phyloP scores from a whole-genome alignment of 2,329 filamentous ascomycete species.

The Sporothrix luriei region DNA sequence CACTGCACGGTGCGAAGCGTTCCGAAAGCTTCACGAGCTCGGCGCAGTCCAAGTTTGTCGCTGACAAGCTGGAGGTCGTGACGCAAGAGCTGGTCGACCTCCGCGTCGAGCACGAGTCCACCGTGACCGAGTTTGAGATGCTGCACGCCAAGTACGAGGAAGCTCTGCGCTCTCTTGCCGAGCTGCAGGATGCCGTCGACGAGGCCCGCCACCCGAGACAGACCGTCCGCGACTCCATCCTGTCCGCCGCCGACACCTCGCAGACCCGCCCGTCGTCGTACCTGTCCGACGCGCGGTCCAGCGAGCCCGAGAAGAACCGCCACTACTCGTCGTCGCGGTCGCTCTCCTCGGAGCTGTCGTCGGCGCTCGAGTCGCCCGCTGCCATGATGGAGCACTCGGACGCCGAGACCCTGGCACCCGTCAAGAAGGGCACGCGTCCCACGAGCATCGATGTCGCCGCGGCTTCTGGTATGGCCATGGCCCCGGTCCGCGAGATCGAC shows the following conservation, averaged over 20 bases:
- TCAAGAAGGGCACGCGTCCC: constrained; percentile 24
- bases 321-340: constrained; percentile 81
- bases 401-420: constrained; percentile 52
- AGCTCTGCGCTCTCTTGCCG: constrained; percentile 76
- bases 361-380: constrained; percentile 73
- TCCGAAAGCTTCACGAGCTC: constrained; percentile 55
- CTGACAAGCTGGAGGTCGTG: constrained; percentile 88
- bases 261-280: constrained; percentile 73
- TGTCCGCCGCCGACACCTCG: constrained; percentile 56
- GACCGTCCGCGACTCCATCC: constrained; percentile 56
- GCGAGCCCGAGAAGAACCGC: constrained; percentile 67
- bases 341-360: constrained; percentile 91
- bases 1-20: background rate
- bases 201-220: constrained; percentile 68
- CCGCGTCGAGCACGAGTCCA: constrained; percentile 84
- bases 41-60: constrained; percentile 81
- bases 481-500: constrained; percentile 1
- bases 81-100: constrained; percentile 91
- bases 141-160: constrained; percentile 90
- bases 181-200: constrained; percentile 82
- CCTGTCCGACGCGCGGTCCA: constrained; percentile 75
- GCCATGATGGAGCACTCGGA: constrained; percentile 65
- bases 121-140: constrained; percentile 75
- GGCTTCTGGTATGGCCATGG: background rate
- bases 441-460: background rate